Base-by-base conservation (phyloP, 2,329 filamentous ascomycete species). In the Alternaria dauci region DNA sequence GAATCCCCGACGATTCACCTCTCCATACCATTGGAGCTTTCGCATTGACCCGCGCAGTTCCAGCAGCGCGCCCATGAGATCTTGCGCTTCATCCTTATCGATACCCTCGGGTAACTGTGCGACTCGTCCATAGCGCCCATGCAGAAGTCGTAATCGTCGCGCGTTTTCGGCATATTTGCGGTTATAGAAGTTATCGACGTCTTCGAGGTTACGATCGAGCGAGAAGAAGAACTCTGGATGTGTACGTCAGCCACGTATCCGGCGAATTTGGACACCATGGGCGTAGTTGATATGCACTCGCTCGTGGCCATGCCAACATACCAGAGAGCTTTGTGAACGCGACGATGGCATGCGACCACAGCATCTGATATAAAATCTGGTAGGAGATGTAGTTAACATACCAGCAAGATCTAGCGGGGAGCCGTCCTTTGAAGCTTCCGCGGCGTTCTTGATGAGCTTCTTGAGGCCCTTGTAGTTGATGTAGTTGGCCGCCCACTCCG, bases 181-280 rank as follows among this genome's bases (percentile, higher is more conserved):
- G 82, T 96, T 97, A 84, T 97, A 98, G 80, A 99, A 98, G 52
- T 88, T 87, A 79, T 97, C 93, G 78, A 99, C 94, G 80, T 96
- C 91, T 83, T 99, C 95, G 74, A 99, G 89, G 77, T 98, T 97
- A 72, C 95, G 92, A 78, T 99, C 95, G 78, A 99, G 89, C 66
- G 91, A 92, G 79, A 94, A 97, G 83, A 97, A 97, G 85, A 99
- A 97, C 79, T 94, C 95, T 97, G 83, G 23, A 56, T 36, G 11
- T 20, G 11, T 16, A 20, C 20, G 39, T 72, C 23, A 72, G 64
- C 43, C 8, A 39, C 18, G 14, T 36, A 5, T 32, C 34, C 6
- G 2, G 25, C n/a, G 25, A n/a, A n/a, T 14, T 23, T 8, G 3
- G 42, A 32, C 14, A 23, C 11, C n/a, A 38, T 47, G 7, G 43